Base-by-base conservation (phyloP, 768 basidiomycete species). In the Saitozyma sp. region DNA sequence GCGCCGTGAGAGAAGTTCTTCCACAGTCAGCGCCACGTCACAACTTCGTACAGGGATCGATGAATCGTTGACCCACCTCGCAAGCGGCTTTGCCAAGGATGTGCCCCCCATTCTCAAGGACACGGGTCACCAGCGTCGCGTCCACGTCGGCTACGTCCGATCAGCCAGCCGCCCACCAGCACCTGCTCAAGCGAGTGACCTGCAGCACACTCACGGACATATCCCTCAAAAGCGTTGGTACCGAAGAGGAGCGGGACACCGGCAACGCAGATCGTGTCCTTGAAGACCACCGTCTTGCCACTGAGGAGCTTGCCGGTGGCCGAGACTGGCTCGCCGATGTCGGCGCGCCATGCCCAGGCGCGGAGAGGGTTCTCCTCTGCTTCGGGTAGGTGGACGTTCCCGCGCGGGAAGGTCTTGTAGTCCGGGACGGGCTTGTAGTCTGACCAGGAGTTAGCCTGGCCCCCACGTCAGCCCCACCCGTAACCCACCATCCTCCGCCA, bases 111-210 rank as follows among this genome's bases (percentile, higher is more conserved):
- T 80, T 73, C 58, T 83, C 81, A 1, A 84, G 77, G 8, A 83
- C 74, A 16, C 83, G 78, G 9, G 80, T 82, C 8, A 83, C 82
- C 3, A 83, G 78, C 0, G 82, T 83, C 9, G 83, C 83, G 68
- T 84, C 83, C 64, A 68, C 61, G 19, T 64, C 64, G 39, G 71
- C 74, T 73, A 29, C 29, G 45, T 17, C 38, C 46, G 2, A 48
- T 29, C 29, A 29, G 56, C 57, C 13, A 29, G 13, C 14, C 19
- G 16, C 16, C 38, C 13, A 50, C 41, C 39, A 29, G 37, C 20
- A 29, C 29, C 29, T n/a, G n/a, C n/a, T n/a, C n/a, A n/a, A n/a
- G n/a, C n/a, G n/a, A n/a, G n/a, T n/a, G 9, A 50, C 3, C 9
- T 10, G 20, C 2, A 20, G 20, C 11, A 17, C 73, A 75, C 54